Base-by-base conservation (phyloP, 257 asterid species). In the Orobanche coerulescens region DNA sequence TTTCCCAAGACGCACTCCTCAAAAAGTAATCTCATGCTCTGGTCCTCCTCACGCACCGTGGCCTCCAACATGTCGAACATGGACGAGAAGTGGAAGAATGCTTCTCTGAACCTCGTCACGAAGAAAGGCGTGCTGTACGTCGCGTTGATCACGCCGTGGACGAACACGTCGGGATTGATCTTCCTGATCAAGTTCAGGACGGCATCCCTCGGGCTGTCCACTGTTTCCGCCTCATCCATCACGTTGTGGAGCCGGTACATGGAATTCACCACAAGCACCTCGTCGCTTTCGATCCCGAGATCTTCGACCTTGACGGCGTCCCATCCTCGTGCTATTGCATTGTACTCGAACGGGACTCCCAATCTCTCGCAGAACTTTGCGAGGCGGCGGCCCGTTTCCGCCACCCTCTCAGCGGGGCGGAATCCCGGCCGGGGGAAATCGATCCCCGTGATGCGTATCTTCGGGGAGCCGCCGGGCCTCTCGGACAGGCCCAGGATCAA, bases 391-490 rank as follows among this genome's bases (percentile, higher is more conserved):
- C 87, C 87, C 0, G 87, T 65, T 9, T 78, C 87, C 36, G 31
- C 75, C 0, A 81, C 79, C 52, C 84, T 20, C 68, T 71, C 87
- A 0, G 80, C 77, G 0, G 87, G 87, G 12, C 84, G 84, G 53
- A 81, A 78, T 0, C 87, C 87, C 11, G 77, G 58, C 42, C 68
- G 82, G 0, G 87, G 87, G 48, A 78, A 76, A 23, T 81, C 87
- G 1, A 81, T 81, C 15, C 87, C 87, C 0, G 87, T 81, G 51
- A 81, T 81, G 3, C n/a, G 77, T 7, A 81, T 76, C 80, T 71
- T 76, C 0, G 87, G 84, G 8, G 87, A 80, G 0, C 87, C 87
- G 0, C 70, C 82, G 1, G 54, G 60, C 39, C 79, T 34, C 12
- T 75, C 71, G 0, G 84, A 81, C 1, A 81, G 65, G 4, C 64